phyloP scores from a whole-genome alignment of 2,329 filamentous ascomycete species.

The Stachybotrys chlorohalonatus region DNA sequence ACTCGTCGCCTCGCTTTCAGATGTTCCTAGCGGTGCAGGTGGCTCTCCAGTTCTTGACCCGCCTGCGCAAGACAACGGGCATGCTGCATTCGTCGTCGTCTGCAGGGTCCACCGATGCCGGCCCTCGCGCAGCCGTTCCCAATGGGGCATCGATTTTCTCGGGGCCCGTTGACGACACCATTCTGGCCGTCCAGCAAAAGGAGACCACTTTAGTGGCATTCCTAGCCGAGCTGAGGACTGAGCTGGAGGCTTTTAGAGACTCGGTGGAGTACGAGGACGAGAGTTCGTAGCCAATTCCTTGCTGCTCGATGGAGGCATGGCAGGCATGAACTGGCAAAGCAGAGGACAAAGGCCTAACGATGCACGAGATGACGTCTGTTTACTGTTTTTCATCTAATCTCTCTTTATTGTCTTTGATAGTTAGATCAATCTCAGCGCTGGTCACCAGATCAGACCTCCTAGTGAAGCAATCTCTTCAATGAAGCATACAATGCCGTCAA shows the following conservation, averaged over 20 bases:
- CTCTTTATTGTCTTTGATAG: no score
- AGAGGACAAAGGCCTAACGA: no score
- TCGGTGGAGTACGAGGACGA: conserved; percentile 1
- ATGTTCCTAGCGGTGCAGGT: conserved; percentile 32
- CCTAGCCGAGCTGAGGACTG: conserved; percentile 8
- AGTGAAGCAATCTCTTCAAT: no score
- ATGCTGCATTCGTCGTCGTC: conserved; percentile 15
- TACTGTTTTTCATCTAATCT: no score
- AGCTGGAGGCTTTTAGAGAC: conserved; percentile 10
- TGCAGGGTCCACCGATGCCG: neutral
- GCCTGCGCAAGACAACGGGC: conserved; percentile 22
- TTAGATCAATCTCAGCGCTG: no score
- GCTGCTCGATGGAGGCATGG: no score
- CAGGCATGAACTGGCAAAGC: no score
- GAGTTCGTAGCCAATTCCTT: neutral
- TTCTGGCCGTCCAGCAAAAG: conserved; percentile 7
- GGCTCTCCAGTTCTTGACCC: conserved; percentile 29
- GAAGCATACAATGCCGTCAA: no score
- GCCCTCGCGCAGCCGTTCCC: neutral
- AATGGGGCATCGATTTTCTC: conserved; percentile 9
- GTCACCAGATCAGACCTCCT: no score
- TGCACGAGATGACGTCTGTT: no score
- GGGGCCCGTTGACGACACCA: conserved; percentile 9
- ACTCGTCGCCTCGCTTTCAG: conserved; percentile 28
- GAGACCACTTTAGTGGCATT: conserved; percentile 10